Conservation (phyloP, 148 eudicot genomes). For the Euryodendron excelsum region DNA sequence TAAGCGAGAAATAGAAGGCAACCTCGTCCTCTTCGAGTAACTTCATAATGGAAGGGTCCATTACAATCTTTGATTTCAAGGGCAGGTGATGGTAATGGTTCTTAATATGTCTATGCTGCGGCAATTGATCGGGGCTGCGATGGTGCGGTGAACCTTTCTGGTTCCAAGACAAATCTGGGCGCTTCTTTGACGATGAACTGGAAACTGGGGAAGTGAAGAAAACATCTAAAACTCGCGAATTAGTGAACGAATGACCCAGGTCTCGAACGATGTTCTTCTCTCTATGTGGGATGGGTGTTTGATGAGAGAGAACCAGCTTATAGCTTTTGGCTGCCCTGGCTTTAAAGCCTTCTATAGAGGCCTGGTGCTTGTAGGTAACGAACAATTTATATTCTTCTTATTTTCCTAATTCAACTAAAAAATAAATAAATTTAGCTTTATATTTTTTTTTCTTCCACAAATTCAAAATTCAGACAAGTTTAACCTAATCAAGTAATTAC, state of each 20-base stretch:
- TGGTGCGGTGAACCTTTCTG: neutral
- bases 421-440: too few relatives aligned
- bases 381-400: too few relatives aligned
- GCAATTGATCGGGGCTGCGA: neutral
- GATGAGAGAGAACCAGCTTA: too few relatives aligned
- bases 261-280: neutral
- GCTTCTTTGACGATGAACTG: neutral
- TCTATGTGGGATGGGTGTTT: too few relatives aligned
- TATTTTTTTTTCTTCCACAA: too few relatives aligned
- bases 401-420: too few relatives aligned
- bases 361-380: too few relatives aligned
- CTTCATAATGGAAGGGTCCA: slow-evolving; percentile 83
- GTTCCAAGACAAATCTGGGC: neutral
- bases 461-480: too few relatives aligned
- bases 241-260: neutral
- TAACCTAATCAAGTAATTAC: too few relatives aligned
- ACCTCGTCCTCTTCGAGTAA: slow-evolving; percentile 91
- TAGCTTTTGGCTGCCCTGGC: too few relatives aligned
- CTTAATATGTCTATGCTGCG: neutral
- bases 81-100: neutral
- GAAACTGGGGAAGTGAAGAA: neutral
- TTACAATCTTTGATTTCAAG: slow-evolving; percentile 15
- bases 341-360: too few relatives aligned
- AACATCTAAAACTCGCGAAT: neutral
- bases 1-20: neutral